Evolutionary conservation across 1,139 yeast species (phyloP), one percentile per base, ranked within the genome.

Genomic region (Eremothecium sinecaudum): DNA sequence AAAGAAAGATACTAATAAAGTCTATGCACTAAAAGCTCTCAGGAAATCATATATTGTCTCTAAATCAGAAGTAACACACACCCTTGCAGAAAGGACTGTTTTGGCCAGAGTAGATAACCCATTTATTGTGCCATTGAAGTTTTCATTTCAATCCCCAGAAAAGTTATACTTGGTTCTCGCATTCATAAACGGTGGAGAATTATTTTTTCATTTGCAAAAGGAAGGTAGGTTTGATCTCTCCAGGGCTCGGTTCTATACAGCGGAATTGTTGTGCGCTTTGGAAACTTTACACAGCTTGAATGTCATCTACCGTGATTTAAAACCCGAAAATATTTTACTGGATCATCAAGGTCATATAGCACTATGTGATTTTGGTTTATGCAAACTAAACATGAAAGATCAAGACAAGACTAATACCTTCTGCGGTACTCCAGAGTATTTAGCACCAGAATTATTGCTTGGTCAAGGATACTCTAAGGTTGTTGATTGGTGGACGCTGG

Each of bases 271-370:
- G 39, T 79, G 94, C 28, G 97, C 98, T 2, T 71, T 90, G 45
- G 97, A 90, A 58, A 80, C 92, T 45, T 64, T 90, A 41, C 98
- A 90, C 56, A 84, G 79, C 31, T 71, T 82, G 65, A 82, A 87
- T 57, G 94, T 90, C 41, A 86, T 90, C 51, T 90, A 90, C 61
- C 73, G 98, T 50, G 98, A 90, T 60, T 67, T 90, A 52, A 90
- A 90, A 61, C 97, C 98, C 1, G 98, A 90, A 54, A 90, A 90
- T 59, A 90, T 90, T 44, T 63, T 90, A 48, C 63, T 90, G 36
- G 97, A 90, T 58, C 86, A 86, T 60, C 94, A 90, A 51, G 98
- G 98, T 2, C 98, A 90, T 59, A 90, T 90, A 56, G 96, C 97
- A 1, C 66, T 90, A 42, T 90, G 98, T 64, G 98, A 90, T 63